phyloP scores from a whole-genome alignment of 768 basidiomycete genomes.

The Termitomyces sp. region DNA sequence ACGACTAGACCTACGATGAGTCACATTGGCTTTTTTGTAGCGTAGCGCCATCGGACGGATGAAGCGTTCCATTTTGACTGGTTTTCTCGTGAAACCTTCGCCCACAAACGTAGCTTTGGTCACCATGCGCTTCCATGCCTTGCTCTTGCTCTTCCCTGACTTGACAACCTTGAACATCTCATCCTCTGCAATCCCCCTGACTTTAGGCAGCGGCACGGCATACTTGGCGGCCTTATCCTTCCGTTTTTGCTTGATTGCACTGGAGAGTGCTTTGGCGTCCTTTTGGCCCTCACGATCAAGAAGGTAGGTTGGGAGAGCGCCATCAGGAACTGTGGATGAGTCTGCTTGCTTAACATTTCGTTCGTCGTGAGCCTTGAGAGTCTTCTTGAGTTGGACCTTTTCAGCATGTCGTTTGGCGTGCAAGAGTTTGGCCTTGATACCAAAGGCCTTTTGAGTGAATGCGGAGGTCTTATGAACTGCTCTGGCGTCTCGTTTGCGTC shows the following conservation, averaged over 20 bases:
- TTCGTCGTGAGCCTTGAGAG: slow-evolving; percentile 99
- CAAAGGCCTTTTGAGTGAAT: slow-evolving; percentile 89
- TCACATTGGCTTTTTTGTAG: slow-evolving; percentile 98
- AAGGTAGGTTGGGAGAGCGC: slow-evolving; percentile 91
- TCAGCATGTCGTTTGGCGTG: slow-evolving; percentile 96
- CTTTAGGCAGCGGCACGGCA: slow-evolving; percentile 94
- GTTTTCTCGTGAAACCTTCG: slow-evolving; percentile 96
- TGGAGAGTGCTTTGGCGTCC: slow-evolving; percentile 94
- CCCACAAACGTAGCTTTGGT: slow-evolving; percentile 99
- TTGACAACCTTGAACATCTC: slow-evolving; percentile 99
- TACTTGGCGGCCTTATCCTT: slow-evolving; percentile 99
- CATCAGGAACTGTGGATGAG: slow-evolving; percentile 77
- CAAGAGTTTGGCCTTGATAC: slow-evolving; percentile 96
- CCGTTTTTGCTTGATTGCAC: slow-evolving; percentile 96
- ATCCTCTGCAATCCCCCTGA: slow-evolving; percentile 96
- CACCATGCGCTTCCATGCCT: slow-evolving; percentile 99
- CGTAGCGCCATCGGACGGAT: slow-evolving; percentile 96
- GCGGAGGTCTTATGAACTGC: slow-evolving; percentile 75
- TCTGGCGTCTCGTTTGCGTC: slow-evolving; percentile 82
- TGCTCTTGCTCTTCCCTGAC: slow-evolving; percentile 94
- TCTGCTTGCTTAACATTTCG: slow-evolving; percentile 96
- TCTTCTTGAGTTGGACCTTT: slow-evolving; percentile 98
- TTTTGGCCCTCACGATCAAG: slow-evolving; percentile 98
- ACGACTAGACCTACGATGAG: slow-evolving; percentile 72
- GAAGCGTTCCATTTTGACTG: slow-evolving; percentile 98